Evolutionary conservation across 2,329 filamentous ascomycete genomes (phyloP).

Genomic region (Calycina marina): DNA sequence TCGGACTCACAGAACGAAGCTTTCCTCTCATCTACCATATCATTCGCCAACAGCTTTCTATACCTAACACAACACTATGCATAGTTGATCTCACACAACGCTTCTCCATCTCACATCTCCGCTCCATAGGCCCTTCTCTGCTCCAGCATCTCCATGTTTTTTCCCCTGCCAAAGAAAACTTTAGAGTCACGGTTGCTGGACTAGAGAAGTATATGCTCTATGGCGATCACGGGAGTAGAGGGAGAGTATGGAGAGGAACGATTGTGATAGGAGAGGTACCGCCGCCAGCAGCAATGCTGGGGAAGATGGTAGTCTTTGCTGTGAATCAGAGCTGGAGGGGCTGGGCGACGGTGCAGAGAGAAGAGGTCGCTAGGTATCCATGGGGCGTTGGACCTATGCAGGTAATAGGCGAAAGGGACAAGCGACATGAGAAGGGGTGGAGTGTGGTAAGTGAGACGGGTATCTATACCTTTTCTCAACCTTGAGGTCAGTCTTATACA

Average conservation of each 20-base stretch:
- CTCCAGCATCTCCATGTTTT: conserved; percentile 21
- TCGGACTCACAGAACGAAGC: conserved; percentile 37
- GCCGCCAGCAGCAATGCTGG: conserved; percentile 8
- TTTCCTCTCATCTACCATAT: conserved; percentile 42
- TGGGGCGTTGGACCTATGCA: conserved; percentile 18
- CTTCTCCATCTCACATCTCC: conserved; percentile 33
- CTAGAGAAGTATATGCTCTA: conserved; percentile 20
- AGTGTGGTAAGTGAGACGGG: conserved; percentile 13
- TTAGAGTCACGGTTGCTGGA: conserved; percentile 12
- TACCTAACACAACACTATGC: conserved; percentile 28
- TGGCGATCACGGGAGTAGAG: conserved; percentile 15
- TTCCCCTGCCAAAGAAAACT: conserved; percentile 7
- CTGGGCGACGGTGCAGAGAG: conserved; percentile 19
- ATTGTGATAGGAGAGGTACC: conserved; percentile 13
- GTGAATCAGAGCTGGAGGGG: conserved; percentile 18
- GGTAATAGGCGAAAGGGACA: conserved; percentile 13
- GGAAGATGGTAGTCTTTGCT: conserved; percentile 10
- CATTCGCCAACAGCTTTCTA: conserved; percentile 33
- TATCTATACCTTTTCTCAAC: conserved; percentile 2
- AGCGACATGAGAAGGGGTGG: conserved; percentile 15
- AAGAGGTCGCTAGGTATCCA: conserved; percentile 12
- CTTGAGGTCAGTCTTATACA: no score
- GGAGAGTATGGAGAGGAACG: conserved; percentile 17
- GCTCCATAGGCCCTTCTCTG: conserved; percentile 2
- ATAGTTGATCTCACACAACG: conserved; percentile 39